These are phyloP conservation scores for Jatropha podagrica DNA, from an alignment of 441 rosid genomes.

Conservation along the genomic window DNA sequence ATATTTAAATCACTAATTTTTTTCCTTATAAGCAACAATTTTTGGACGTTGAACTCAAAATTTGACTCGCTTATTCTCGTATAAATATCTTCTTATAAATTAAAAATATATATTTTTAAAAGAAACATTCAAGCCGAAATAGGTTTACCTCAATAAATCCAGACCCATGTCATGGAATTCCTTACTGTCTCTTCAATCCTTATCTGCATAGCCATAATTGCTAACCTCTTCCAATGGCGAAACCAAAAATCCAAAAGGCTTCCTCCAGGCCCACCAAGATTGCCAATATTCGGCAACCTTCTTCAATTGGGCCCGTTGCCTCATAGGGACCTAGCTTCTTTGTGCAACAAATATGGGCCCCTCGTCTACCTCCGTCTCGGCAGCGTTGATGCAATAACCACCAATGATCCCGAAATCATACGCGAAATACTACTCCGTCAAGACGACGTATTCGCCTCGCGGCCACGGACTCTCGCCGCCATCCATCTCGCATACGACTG, in stretches of 20 bases:
- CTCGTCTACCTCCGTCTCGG: slow-evolving; percentile 81
- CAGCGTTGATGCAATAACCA: slow-evolving; percentile 67
- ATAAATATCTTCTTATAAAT: no score
- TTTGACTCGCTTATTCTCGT: no score
- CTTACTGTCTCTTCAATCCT: slow-evolving; percentile 16
- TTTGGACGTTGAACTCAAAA: neutral
- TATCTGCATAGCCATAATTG: slow-evolving; percentile 19
- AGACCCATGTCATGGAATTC: slow-evolving; percentile 21
- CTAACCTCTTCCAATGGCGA: slow-evolving; percentile 26
- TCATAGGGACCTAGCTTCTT: slow-evolving; percentile 64
- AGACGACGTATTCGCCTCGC: slow-evolving; percentile 74
- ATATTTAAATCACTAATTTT: neutral
- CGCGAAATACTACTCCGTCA: slow-evolving; percentile 69
- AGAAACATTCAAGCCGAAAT: neutral
- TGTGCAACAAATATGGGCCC: slow-evolving; percentile 68
- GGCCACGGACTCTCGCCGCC: slow-evolving; percentile 77
- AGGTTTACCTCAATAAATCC: neutral
- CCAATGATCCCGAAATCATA: slow-evolving; percentile 63
- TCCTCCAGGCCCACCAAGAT: slow-evolving; percentile 78
- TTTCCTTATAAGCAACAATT: neutral
- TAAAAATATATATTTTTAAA: neutral
- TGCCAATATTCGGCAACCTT: slow-evolving; percentile 86
- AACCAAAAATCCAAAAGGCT: slow-evolving; percentile 32
- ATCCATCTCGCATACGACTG: slow-evolving; percentile 77
- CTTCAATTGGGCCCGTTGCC: slow-evolving; percentile 71